Evolutionary conservation across 371 early-diverging fungal genomes (phyloP), one percentile per base, ranked within the genome.

Genomic region (Cokeromyces recurvatus): DNA sequence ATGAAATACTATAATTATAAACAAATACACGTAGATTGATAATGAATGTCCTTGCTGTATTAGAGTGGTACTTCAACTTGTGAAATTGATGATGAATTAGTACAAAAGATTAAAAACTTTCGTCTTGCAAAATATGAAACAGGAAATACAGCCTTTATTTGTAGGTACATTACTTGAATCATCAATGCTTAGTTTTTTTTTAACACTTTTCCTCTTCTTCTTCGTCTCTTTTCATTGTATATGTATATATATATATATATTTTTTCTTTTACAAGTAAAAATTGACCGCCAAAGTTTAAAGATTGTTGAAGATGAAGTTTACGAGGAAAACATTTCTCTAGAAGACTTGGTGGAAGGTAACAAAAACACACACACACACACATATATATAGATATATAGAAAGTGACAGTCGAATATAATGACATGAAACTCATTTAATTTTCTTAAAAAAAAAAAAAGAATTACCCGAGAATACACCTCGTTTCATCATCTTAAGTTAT

Each of bases 401-500:
- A n/a, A n/a, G n/a, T n/a, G n/a, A n/a, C n/a, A n/a, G n/a, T n/a
- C n/a, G n/a, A n/a, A n/a, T n/a, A n/a, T n/a, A n/a, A 12, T 23
- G 25, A 24, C n/a, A 14, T 27, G 10, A 27, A 15, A n/a, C 10
- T 31, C 17, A 16, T 11, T n/a, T n/a, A n/a, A n/a, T n/a, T n/a
- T n/a, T n/a, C n/a, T n/a, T n/a, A n/a, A n/a, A n/a, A n/a, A n/a
- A n/a, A n/a, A n/a, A 3, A 11, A 27, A 48, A 76, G 79, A 81
- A 54, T 64, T 89, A 15, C 89, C 88, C 1, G 88, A 86, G 20
- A 80, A 77, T 35, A 57, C 70, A 14, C 89, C 89, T 14, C 78
- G 88, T 4, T 89, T 79, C 38, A 52, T 89, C 15, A 64, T 87
- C 24, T 52, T 87, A 29, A 86, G 86, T 60, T 84, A 75, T 47